Conservation (phyloP, 2,329 filamentous ascomycete genomes). For the Talaromyces verruculosus region DNA sequence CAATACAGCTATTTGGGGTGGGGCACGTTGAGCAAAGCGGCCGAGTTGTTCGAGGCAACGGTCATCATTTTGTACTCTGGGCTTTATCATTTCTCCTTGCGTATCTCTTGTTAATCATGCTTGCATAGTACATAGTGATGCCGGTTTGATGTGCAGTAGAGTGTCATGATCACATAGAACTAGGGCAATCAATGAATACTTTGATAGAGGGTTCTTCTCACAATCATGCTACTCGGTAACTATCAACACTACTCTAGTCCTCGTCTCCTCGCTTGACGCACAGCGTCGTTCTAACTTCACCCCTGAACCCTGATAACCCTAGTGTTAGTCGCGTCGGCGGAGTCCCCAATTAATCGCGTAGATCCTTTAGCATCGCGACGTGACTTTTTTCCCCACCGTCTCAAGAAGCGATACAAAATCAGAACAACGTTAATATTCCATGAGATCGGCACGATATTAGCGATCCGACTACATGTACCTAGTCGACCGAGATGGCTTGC, state of each 20-base stretch:
- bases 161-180: neutral
- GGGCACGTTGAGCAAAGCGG: no score
- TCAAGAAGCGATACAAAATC: no score
- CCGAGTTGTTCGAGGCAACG: no score
- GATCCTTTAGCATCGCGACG: neutral
- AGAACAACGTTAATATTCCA: no score
- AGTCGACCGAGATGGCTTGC: no score
- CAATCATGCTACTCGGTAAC: neutral
- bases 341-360: neutral
- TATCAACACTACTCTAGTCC: neutral
- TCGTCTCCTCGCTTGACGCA: neutral
- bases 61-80: no score
- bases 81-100: no score
- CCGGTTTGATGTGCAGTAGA: neutral
- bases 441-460: no score
- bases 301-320: neutral
- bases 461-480: no score
- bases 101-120: no score
- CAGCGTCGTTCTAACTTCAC: neutral
- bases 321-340: neutral
- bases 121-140: no score
- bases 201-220: neutral
- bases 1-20: no score
- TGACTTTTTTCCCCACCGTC: neutral
- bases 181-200: neutral